Base-by-base conservation (phyloP, 768 basidiomycete species). In the Leccinum boreale region DNA sequence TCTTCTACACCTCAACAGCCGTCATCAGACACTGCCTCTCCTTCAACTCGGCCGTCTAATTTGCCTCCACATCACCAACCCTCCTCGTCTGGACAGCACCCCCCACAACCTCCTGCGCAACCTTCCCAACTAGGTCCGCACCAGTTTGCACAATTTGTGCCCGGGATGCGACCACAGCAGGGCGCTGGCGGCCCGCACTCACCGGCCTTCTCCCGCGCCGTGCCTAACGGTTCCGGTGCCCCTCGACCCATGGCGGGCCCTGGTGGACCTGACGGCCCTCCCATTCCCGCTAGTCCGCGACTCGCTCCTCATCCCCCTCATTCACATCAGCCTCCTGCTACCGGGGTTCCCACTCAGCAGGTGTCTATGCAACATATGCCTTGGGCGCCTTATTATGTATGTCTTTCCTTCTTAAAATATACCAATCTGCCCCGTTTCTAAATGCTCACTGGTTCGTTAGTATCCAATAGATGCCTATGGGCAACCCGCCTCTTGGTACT, bases 101-200 rank as follows among this genome's bases (percentile, higher is more conserved):
- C 71, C 51, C 72, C 73, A 19, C 70, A 78, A 58, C 76, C 79
- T 50, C 69, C 70, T 45, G 59, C 69, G 58, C 71, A 73, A 58
- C 70, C 74, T 50, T 68, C 76, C 50, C 79, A 82, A 63, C 70
- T 80, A 56, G 75, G 78, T 57, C 58, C 77, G 54, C 79, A 78
- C 53, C 71, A 74, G 26, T 85, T 69, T 69, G 63, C 77, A 31
- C 65, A 78, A 15, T 86, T 82, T 64, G 80, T 82, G 29, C 81
- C 84, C 17, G 70, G 69, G 53, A 75, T 80, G 65, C 79, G 81
- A 63, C 76, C 71, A 52, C 78, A 74, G 57, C 74, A 69, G 58
- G 78, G 80, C 52, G 75, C 77, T 70, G 77, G 77, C 55, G 79
- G 77, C 24, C 86, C 89, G 44, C 80, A 86, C 50, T 89, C 89